A percentile compares a stretch with the other conserved stretches of the same genome.
phyloP scores from a whole-genome alignment of 768 basidiomycete genomes.

The Tylopilus plumbeoviolaceoides region DNA sequence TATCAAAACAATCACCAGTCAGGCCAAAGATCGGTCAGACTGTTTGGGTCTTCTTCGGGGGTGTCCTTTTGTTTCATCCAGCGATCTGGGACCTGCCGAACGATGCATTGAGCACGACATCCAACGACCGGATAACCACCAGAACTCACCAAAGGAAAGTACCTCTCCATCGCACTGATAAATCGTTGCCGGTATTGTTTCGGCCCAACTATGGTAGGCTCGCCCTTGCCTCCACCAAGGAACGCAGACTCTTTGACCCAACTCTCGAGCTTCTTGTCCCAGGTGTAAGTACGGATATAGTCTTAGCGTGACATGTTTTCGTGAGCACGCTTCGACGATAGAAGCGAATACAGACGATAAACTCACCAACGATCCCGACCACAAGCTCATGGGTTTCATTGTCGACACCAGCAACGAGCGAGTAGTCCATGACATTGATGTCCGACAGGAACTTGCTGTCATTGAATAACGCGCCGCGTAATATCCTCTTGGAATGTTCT shows the following conservation, averaged over 20 bases:
- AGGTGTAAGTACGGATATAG: conserved; percentile 93
- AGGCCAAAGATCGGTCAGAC: conserved; percentile 56
- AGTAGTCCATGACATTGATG: conserved; percentile 98
- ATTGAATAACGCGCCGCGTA: conserved; percentile 87
- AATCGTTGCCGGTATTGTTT: conserved; percentile 91
- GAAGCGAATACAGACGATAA: neutral
- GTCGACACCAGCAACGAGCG: conserved; percentile 94
- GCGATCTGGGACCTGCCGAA: conserved; percentile 70
- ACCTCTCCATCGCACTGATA: conserved; percentile 83
- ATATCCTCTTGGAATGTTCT: conserved; percentile 93
- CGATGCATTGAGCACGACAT: conserved; percentile 1
- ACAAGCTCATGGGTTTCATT: conserved; percentile 85
- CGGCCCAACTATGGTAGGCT: conserved; percentile 95
- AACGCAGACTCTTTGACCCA: conserved; percentile 97
- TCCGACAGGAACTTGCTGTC: conserved; percentile 94
- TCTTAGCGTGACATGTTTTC: conserved; percentile 42
- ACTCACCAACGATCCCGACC: conserved; percentile 92
- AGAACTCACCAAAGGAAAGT: conserved; percentile 72
- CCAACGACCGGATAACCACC: neutral
- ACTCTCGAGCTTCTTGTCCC: conserved; percentile 98
- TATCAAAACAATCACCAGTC: conserved; percentile 45
- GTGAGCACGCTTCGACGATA: conserved; percentile 1
- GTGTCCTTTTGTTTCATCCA: conserved; percentile 87
- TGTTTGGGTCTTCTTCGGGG: conserved; percentile 67
- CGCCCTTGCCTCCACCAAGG: conserved; percentile 79